These are phyloP conservation scores for Coemansia sp. DNA, from an alignment of 192 early-diverging fungal genomes.

Conservation along the genomic window DNA sequence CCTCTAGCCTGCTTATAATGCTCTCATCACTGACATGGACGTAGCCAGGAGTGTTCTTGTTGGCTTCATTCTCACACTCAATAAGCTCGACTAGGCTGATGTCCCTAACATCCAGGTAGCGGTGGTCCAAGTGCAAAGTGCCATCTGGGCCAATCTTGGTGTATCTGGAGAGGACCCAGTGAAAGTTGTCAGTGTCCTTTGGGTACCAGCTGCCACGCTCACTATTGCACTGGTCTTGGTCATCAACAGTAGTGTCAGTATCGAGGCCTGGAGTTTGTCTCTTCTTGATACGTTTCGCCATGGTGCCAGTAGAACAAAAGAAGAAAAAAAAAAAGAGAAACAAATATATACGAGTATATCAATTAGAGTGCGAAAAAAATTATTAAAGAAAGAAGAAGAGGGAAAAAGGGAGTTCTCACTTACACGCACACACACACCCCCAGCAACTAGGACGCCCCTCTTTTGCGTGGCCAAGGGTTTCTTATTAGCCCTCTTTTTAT, in stretches of 20 bases:
- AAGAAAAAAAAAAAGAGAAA: not conserved
- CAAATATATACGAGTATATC: not conserved
- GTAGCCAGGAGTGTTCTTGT: not conserved
- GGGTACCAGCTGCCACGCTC: slow-evolving; percentile 40
- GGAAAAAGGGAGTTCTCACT: not conserved
- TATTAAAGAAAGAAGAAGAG: not conserved
- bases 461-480: not conserved
- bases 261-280: not conserved
- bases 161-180: slow-evolving; percentile 33
- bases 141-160: slow-evolving; percentile 21
- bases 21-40: slow-evolving; percentile 9
- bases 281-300: slow-evolving; percentile 2
- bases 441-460: not conserved
- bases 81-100: slow-evolving; percentile 25
- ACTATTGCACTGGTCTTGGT: not conserved
- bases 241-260: not conserved
- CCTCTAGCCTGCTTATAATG: slow-evolving; percentile 22
- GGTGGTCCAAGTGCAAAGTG: slow-evolving; percentile 24
- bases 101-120: slow-evolving; percentile 39
- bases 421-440: not conserved
- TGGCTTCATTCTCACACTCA: slow-evolving; percentile 10
- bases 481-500: not conserved
- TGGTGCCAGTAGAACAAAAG: not conserved
- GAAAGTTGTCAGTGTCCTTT: slow-evolving; percentile 39
- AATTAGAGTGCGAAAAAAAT: not conserved